Evolutionary conservation across 2,329 filamentous ascomycete genomes (phyloP).

Genomic region (Apiospora sp.): DNA sequence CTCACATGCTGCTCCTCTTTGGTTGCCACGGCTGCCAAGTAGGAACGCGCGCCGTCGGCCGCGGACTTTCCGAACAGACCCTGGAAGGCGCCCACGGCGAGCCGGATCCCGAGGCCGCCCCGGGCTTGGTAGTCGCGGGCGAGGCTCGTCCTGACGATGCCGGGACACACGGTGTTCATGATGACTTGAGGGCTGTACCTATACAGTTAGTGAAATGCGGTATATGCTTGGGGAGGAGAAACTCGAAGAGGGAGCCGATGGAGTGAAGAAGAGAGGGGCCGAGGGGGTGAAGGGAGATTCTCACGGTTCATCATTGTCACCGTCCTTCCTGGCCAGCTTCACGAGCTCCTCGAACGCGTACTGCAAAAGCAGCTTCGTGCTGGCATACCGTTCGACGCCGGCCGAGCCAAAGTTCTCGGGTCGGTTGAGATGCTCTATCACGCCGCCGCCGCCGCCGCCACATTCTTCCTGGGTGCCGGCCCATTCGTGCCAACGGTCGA

Average conservation of each 20-base stretch:
- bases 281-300: not conserved
- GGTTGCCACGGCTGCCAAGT: constrained; percentile 33
- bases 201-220: not conserved
- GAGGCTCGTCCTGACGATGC: constrained; percentile 36
- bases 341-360: constrained; percentile 36
- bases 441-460: constrained; percentile 30
- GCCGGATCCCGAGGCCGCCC: constrained; percentile 23
- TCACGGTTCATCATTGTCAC: constrained; percentile 35
- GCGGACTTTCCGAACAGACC: constrained; percentile 36
- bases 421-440: constrained; percentile 37
- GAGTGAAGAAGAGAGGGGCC: not conserved
- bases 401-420: constrained; percentile 38
- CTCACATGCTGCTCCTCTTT: constrained; percentile 38
- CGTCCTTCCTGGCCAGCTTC: constrained; percentile 29
- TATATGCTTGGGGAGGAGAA: too few relatives aligned
- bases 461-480: constrained; percentile 15
- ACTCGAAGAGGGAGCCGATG: not conserved
- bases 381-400: constrained; percentile 34
- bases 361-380: constrained; percentile 38
- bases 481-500: constrained; percentile 35
- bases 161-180: constrained; percentile 40
- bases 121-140: constrained; percentile 28
- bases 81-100: constrained; percentile 29
- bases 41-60: constrained; percentile 37
- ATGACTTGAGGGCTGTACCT: constrained; percentile 35